Evolutionary conservation across 345 rosid species (phyloP), one percentile per base, ranked within the genome.

Genomic region (Melaleuca quinquenervia): DNA sequence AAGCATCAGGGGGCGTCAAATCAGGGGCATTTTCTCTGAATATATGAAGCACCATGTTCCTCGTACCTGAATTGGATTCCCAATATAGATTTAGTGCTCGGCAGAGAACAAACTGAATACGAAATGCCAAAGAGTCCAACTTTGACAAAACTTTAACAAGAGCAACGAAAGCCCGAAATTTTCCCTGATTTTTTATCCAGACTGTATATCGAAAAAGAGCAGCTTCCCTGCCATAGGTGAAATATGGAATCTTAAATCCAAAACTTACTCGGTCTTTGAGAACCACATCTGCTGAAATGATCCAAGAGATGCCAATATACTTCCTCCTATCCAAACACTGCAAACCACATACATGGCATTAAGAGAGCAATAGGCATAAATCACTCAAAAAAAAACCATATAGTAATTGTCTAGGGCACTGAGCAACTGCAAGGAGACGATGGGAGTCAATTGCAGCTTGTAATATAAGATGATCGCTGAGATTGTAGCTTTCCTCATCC

Each of bases 211-310:
- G 12, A 15, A 45, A 80, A 29, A 83, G 26, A 51, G 62, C 9
- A 83, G 52, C 55, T 82, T 12, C 41, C 56, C 70, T 84, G 70
- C 48, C 29, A n/a, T 49, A 82, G 49, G 15, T 52, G 18, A 41
- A 26, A 41, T 45, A 45, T 12, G 52, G 50, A 85, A 32, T 48
- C 21, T 8, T 32, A 55, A 84, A 20, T 52, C 8, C 56, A 70
- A 70, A 56, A 84, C 95, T 91, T 91, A 95, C 98, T 95, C 96
- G 0, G 95, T 87, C 89, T 93, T 94, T 78, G 99, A 98, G 93
- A 98, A 94, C 99, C 99, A 98, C 99, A 96, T 96, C 88, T 94
- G 98, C 93, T 97, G 98, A 91, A 94, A 96, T 48, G 98, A 96
- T 84, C 98, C 98, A 20, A 94, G 95, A 14, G 98, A 94, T 85